Base-by-base conservation (phyloP, 2,329 filamentous ascomycete species). In the Elsinoe batatas region DNA sequence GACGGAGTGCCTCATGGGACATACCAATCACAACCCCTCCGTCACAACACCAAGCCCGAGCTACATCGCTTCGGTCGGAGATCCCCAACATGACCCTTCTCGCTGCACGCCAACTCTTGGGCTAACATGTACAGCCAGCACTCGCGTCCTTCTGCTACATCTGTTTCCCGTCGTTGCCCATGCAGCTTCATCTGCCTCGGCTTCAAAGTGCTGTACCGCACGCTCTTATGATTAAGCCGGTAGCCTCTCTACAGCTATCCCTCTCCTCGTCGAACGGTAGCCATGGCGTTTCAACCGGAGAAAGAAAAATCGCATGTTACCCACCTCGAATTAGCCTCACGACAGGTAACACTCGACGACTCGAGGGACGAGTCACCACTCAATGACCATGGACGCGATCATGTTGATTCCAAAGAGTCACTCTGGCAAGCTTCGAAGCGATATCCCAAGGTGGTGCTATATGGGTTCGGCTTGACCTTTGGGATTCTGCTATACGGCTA, bases 401-500 rank as follows among this genome's bases (percentile, higher is more conserved):
- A 50, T 36, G 46, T 50, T 22, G 46, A 50, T 18, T 35, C 32
- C 20, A 50, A 50, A 15, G 46, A 50, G 17, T 50, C 46, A 15
- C 18, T 50, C 26, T 50, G 26, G 46, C 46, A 50, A 32, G 46
- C 32, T n/a, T 32, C 18, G 5, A 50, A 50, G 30, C 13, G 46
- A 8, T 50, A 50, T 18, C 46, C 46, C 3, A 53, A 53, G 12
- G 50, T 53, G 15, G 50, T 53, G n/a, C 22, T 38, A 10, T 53
- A 53, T 18, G 35, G 50, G 3, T 38, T 42, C 22, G 50, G 35
- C 17, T 35, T 53, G 15, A 53, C 50, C 33, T 53, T 42, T 32
- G 50, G 35, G 3, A 53, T 53, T 10, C 8, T 53, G 18, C 50
- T 53, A 5, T 53, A 53, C 20, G 50, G 50, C 8, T 53, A 53